Conservation (phyloP, 768 basidiomycete genomes). For the Leccinum ochraceum region DNA sequence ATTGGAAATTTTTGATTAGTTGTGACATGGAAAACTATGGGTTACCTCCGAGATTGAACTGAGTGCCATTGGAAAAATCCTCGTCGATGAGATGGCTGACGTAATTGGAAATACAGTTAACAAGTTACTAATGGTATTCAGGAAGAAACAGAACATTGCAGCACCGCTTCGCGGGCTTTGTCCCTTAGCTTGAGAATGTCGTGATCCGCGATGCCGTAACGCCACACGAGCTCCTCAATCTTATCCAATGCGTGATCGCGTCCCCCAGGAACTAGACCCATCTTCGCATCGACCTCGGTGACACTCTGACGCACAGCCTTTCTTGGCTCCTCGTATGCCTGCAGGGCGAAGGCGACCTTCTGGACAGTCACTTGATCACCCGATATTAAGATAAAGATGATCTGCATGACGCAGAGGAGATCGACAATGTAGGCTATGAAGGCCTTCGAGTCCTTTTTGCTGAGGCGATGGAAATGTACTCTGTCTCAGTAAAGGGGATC, state of each 20-base stretch:
- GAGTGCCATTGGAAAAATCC: too few relatives aligned
- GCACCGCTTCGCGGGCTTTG: background rate
- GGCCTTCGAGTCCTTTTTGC: background rate
- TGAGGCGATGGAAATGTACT: background rate
- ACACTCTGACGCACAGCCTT: too few relatives aligned
- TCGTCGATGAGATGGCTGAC: too few relatives aligned
- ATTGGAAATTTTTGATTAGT: too few relatives aligned
- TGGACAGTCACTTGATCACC: too few relatives aligned
- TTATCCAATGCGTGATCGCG: background rate
- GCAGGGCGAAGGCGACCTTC: too few relatives aligned
- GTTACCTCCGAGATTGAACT: too few relatives aligned
- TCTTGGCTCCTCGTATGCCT: too few relatives aligned
- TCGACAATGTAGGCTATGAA: background rate
- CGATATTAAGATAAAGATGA: too few relatives aligned
- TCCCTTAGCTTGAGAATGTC: background rate
- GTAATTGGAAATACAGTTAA: too few relatives aligned
- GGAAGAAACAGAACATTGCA: background rate
- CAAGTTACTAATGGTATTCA: background rate
- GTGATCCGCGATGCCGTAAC: fast-evolving
- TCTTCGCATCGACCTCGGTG: too few relatives aligned
- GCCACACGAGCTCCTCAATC: background rate
- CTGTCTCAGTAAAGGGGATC: background rate
- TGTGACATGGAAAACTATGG: too few relatives aligned
- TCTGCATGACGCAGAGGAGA: background rate
- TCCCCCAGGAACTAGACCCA: background rate